Conservation (phyloP, 768 basidiomycete species). For the Amyloporia xantha region DNA sequence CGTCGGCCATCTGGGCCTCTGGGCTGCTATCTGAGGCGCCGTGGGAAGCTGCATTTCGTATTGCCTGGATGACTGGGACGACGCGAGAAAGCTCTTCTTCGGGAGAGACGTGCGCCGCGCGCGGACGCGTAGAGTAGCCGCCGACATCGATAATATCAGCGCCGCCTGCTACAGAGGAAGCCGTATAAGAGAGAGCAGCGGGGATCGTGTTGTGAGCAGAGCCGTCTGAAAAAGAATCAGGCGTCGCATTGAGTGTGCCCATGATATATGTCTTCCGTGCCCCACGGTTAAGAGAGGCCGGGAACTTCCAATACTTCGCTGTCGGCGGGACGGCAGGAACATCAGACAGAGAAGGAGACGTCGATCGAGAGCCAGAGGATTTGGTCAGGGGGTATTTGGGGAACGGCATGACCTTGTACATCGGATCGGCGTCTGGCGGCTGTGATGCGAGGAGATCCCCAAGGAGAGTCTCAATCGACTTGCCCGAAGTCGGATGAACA, state of each 20-base stretch:
- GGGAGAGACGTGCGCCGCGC: conserved; percentile 54
- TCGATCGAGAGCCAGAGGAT: conserved; percentile 15
- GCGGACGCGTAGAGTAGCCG: conserved; percentile 88
- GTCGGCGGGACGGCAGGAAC: conserved; percentile 36
- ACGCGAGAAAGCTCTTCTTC: conserved; percentile 73
- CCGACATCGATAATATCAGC: conserved; percentile 87
- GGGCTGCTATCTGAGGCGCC: conserved; percentile 3
- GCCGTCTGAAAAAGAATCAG: conserved; percentile 96
- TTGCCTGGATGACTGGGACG: conserved; percentile 57
- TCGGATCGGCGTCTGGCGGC: conserved; percentile 34
- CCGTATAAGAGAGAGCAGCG: conserved; percentile 48
- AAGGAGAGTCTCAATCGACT: conserved; percentile 42
- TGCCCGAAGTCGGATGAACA: conserved; percentile 53
- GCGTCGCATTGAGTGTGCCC: conserved; percentile 90
- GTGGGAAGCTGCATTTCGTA: conserved; percentile 30
- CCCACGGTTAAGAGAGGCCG: conserved; percentile 17
- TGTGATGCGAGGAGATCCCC: conserved; percentile 28
- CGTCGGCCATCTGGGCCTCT: conserved; percentile 11
- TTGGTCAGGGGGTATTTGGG: conserved; percentile 42
- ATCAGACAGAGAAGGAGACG: conserved; percentile 4
- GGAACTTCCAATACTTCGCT: conserved; percentile 44
- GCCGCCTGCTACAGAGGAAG: conserved; percentile 43
- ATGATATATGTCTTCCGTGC: conserved; percentile 60
- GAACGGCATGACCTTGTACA: conserved; percentile 74
- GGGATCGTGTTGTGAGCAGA: conserved; percentile 45